These are phyloP conservation scores for Tolypocladium tundrense DNA, from an alignment of 2,329 filamentous ascomycete species.

Conservation along the genomic window DNA sequence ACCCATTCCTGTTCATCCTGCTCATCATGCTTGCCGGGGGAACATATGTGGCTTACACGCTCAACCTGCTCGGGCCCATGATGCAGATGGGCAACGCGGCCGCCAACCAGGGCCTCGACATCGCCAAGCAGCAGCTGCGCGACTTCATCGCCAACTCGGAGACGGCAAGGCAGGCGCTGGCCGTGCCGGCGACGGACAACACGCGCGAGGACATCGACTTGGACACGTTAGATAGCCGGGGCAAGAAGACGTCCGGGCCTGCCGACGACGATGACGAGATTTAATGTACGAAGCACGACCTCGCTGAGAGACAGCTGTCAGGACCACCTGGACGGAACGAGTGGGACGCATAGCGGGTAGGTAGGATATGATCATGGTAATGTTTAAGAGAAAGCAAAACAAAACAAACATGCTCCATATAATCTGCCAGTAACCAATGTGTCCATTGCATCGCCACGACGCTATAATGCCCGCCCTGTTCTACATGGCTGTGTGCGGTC, in stretches of 20 bases:
- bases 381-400: constrained; percentile 2
- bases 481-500: background rate
- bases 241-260: constrained; percentile 34
- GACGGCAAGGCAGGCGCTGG: constrained; percentile 71
- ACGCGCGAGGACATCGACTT: constrained; percentile 40
- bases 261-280: constrained; percentile 52
- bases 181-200: constrained; percentile 49
- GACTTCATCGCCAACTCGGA: constrained; percentile 87
- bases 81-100: constrained; percentile 91
- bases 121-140: constrained; percentile 82
- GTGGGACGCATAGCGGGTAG: constrained; percentile 1
- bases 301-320: background rate
- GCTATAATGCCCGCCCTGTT: background rate
- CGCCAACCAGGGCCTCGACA: constrained; percentile 72
- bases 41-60: constrained; percentile 81
- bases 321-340: background rate
- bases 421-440: background rate
- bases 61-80: constrained; percentile 95
- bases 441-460: background rate
- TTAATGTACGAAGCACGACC: constrained; percentile 15
- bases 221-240: constrained; percentile 49
- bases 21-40: constrained; percentile 66
- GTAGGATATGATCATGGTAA: constrained; percentile 8
- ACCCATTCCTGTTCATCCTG: constrained; percentile 86
- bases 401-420: background rate